Evolutionary conservation across 2,329 filamentous ascomycete genomes (phyloP).

Genomic region (Penicillium hordei): DNA sequence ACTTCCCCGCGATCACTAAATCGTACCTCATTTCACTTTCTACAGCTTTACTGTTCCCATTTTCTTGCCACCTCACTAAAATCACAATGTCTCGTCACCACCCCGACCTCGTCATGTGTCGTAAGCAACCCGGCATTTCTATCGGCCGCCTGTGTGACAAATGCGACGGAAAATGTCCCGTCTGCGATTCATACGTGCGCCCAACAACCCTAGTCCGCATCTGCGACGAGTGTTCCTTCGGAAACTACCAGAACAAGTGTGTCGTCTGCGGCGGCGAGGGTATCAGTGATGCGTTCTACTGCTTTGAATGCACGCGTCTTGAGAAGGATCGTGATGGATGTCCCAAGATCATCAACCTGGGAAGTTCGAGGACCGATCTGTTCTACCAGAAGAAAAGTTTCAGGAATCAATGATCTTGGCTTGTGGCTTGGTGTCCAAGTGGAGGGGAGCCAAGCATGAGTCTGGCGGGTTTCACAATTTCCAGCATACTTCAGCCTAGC

Average conservation of each 20-base stretch:
- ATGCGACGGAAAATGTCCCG: conserved; percentile 98
- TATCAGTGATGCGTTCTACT: conserved; percentile 98
- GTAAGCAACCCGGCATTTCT: conserved; percentile 94
- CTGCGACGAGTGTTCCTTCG: conserved; percentile 98
- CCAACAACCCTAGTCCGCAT: conserved; percentile 96
- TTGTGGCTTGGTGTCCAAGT: conserved; percentile 12
- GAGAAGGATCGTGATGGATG: conserved; percentile 98
- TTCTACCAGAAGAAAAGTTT: conserved; percentile 69
- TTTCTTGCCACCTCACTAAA: background rate
- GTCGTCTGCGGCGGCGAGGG: conserved; percentile 98
- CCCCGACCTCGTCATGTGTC: conserved; percentile 99
- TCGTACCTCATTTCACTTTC: background rate
- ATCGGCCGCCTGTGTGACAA: conserved; percentile 99
- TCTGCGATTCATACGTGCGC: conserved; percentile 98
- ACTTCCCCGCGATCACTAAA: background rate
- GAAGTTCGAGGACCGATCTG: conserved; percentile 91
- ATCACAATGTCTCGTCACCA: conserved; percentile 84
- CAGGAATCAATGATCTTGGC: conserved; percentile 42
- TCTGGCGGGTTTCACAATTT: conserved; percentile 7
- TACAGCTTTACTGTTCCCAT: background rate
- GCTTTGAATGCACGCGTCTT: conserved; percentile 94
- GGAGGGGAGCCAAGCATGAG: conserved; percentile 11
- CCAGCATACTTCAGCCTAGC: conserved; percentile 4
- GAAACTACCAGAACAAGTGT: conserved; percentile 99
- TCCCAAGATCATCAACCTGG: conserved; percentile 98